These are phyloP conservation scores for Beverwykella pulmonaria DNA, from an alignment of 495 filamentous ascomycete species.

Conservation along the genomic window DNA sequence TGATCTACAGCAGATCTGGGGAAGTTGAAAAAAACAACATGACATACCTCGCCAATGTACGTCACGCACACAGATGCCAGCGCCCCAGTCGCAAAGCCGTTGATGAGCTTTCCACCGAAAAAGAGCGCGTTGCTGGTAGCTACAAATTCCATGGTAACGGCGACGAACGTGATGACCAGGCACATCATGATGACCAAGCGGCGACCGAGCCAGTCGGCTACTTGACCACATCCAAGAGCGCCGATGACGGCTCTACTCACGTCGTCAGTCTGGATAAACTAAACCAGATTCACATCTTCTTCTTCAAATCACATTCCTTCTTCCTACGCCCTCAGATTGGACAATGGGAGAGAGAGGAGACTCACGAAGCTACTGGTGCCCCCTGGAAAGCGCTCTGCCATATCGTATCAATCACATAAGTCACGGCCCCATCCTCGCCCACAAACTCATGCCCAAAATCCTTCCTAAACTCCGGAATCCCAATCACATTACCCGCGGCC, in stretches of 20 bases:
- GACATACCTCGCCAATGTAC: constrained; percentile 4
- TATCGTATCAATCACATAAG: constrained; percentile 3
- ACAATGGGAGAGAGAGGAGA: neutral
- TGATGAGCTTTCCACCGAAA: constrained; percentile 1
- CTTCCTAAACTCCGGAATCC: constrained; percentile 10
- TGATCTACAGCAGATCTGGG: neutral
- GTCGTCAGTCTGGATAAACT: neutral
- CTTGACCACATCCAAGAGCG: neutral
- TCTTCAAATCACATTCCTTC: too few species aligned
- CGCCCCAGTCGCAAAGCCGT: neutral
- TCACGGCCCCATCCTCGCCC: neutral
- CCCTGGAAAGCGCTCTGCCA: constrained; percentile 14
- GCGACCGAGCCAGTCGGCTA: neutral
- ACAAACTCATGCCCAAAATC: constrained; percentile 11
- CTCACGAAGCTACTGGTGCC: constrained; percentile 4
- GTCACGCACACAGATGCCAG: neutral
- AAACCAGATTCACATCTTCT: too few species aligned
- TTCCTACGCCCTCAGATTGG: too few species aligned
- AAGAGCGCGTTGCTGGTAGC: constrained; percentile 1
- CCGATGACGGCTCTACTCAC: neutral
- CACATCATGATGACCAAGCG: constrained; percentile 1
- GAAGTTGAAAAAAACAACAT: neutral
- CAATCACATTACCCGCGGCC: constrained; percentile 6
- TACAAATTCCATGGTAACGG: constrained; percentile 4
- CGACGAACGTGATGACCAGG: neutral